Percentiles rank a stretch among this genome's conserved stretches.
Evolutionary conservation across 225 moss, liverwort and hornwort species (phyloP).

Genomic region (Physcomitrium patens): DNA sequence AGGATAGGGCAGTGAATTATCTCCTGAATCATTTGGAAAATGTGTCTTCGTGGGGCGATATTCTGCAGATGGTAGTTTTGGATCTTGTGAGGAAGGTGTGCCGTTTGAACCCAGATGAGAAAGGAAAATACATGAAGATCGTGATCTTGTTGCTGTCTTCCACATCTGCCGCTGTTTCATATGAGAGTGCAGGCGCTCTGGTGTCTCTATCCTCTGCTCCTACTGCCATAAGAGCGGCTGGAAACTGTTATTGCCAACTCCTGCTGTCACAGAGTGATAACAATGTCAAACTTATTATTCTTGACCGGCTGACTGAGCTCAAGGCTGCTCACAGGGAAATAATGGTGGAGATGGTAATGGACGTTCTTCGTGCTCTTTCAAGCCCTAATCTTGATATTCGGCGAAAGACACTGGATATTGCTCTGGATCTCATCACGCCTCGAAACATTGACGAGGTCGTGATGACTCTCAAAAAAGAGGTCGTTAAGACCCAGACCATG

Average conservation of each 20-base stretch:
- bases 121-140: slow-evolving; percentile 96
- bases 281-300: slow-evolving; percentile 93
- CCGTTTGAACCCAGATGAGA: slow-evolving; percentile 78
- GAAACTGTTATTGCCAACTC: slow-evolving; percentile 92
- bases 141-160: slow-evolving; percentile 83
- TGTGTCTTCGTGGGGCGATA: slow-evolving; percentile 90
- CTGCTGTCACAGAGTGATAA: slow-evolving; percentile 89
- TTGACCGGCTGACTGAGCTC: slow-evolving; percentile 88
- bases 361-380: slow-evolving; percentile 84
- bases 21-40: slow-evolving; percentile 79
- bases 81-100: slow-evolving; percentile 92
- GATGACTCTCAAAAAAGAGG: slow-evolving; percentile 64
- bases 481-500: slow-evolving; percentile 90
- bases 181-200: slow-evolving; percentile 86
- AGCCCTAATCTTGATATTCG: slow-evolving; percentile 96
- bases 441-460: slow-evolving; percentile 93
- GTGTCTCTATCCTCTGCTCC: slow-evolving; percentile 92
- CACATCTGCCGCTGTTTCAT: slow-evolving; percentile 85
- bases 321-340: slow-evolving; percentile 82
- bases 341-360: slow-evolving; percentile 98
- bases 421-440: slow-evolving; percentile 88
- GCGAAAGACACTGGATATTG: slow-evolving; percentile 89
- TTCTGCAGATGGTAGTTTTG: slow-evolving; percentile 89
- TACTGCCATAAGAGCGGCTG: slow-evolving; percentile 89
- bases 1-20: slow-evolving; percentile 81